These are phyloP conservation scores for Amauroascus niger DNA, from an alignment of 2,329 filamentous ascomycete species.

Conservation along the genomic window DNA sequence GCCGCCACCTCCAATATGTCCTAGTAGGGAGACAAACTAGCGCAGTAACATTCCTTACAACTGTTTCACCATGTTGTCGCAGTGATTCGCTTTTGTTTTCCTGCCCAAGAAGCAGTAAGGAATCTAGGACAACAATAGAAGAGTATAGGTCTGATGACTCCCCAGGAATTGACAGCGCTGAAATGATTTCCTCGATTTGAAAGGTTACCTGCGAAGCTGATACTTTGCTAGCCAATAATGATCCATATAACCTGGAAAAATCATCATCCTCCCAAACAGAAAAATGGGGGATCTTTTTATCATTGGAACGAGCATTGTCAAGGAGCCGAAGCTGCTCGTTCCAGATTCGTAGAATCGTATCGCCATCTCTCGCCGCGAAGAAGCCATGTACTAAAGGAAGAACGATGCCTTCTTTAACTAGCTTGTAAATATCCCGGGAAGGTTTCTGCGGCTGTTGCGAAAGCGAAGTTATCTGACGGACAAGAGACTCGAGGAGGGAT, in stretches of 20 bases:
- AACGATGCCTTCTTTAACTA: conserved; percentile 32
- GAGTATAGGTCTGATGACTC: conserved; percentile 26
- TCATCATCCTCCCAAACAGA: conserved; percentile 41
- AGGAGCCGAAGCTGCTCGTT: conserved; percentile 30
- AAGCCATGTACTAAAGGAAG: conserved; percentile 35
- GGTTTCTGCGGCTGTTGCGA: conserved; percentile 23
- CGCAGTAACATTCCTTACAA: conserved; percentile 9
- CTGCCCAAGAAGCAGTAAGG: conserved; percentile 25
- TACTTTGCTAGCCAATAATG: conserved; percentile 27
- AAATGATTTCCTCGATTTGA: conserved; percentile 21
- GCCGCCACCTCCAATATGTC: conserved; percentile 34
- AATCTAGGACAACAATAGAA: conserved; percentile 30
- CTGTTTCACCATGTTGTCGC: not conserved
- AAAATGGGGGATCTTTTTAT: conserved; percentile 21
- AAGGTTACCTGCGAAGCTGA: conserved; percentile 23
- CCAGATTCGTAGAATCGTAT: conserved; percentile 35
- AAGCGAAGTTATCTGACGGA: conserved; percentile 28
- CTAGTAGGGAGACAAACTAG: conserved; percentile 27
- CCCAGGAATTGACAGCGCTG: not conserved
- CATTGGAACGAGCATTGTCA: conserved; percentile 26
- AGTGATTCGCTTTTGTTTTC: conserved; percentile 17
- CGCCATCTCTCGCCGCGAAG: conserved; percentile 32
- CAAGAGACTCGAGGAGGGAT: conserved; percentile 30
- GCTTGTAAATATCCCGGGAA: conserved; percentile 22
- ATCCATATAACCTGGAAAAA: conserved; percentile 30